phyloP scores from a whole-genome alignment of 306 rosid genomes.

The Casuarina glauca region DNA sequence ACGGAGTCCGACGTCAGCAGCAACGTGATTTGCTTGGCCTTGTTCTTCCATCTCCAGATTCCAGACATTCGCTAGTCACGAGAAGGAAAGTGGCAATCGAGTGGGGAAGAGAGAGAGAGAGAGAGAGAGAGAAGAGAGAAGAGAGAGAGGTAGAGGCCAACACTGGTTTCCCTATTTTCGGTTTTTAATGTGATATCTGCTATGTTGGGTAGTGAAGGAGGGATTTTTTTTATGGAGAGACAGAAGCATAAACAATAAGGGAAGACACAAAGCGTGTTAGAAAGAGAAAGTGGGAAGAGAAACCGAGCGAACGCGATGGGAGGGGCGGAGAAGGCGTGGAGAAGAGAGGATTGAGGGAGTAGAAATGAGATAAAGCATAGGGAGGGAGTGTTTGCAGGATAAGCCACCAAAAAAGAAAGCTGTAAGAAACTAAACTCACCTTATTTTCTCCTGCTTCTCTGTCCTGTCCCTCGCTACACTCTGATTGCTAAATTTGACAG shows the following conservation, averaged over 20 bases:
- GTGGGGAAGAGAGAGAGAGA: not conserved
- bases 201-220: no score
- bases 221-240: no score
- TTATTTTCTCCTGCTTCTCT: not conserved
- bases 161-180: no score
- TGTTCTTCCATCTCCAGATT: slow-evolving; percentile 64
- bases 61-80: slow-evolving; percentile 36
- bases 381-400: not conserved
- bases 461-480: not conserved
- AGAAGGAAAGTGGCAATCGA: not conserved
- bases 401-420: not conserved
- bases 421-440: not conserved
- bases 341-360: not conserved
- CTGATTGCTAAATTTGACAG: no score
- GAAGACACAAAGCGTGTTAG: no score
- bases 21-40: slow-evolving; percentile 41
- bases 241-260: no score
- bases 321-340: not conserved
- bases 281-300: not conserved
- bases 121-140: not conserved
- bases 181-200: no score
- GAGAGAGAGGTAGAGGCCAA: not conserved
- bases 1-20: slow-evolving; percentile 21
- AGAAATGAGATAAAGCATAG: slow-evolving; percentile 3
- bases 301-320: not conserved